Evolutionary conservation across 495 filamentous ascomycete genomes (phyloP), one percentile per base, ranked within the genome.

Genomic region (Penicillium diatomitis): DNA sequence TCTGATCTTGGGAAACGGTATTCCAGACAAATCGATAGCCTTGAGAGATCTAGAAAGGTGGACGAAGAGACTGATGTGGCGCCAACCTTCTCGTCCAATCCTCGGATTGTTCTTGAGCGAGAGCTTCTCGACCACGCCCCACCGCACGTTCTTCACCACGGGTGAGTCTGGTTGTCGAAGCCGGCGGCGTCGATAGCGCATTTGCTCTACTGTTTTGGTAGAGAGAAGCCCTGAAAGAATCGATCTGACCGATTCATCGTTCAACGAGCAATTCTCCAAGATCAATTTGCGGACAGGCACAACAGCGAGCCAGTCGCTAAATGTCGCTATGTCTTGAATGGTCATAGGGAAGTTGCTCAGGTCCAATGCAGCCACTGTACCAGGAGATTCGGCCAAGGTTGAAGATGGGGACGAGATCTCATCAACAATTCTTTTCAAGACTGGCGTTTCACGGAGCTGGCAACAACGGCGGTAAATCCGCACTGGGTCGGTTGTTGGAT

Each of bases 381-480:
- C 88, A 1, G 82, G 79, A 30, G 71, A 71, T 54, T 80, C 73
- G 6, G 72, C 66, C 3, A 81, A 65, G 12, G 71, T 79, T 28
- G 82, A 82, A 6, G 75, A 73, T 34, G 83, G 76, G 12, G 81
- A 78, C n/a, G 77, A 76, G 20, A 98, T 85, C 59, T 96, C 88
- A 49, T 90, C 87, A 10, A 84, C 87, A 34, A 98, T 85, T 55
- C 84, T 86, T 58, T 90, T 90, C 27, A 97, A 71, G 35, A 95
- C 87, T 2, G 86, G 86, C 0, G 89, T 90, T 68, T 97, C 92
- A 52, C 92, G 75, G 28, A 98, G 71, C 58, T 96, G 90, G 58
- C 92, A 97, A 62, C 92, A 97, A 47, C 92, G 80, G 43, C 90
- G 80, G 65, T 98, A 98, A 63, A 98, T 96, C 48, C 90, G 79